phyloP scores from a whole-genome alignment of 345 rosid species.

The Nephelium lappaceum region DNA sequence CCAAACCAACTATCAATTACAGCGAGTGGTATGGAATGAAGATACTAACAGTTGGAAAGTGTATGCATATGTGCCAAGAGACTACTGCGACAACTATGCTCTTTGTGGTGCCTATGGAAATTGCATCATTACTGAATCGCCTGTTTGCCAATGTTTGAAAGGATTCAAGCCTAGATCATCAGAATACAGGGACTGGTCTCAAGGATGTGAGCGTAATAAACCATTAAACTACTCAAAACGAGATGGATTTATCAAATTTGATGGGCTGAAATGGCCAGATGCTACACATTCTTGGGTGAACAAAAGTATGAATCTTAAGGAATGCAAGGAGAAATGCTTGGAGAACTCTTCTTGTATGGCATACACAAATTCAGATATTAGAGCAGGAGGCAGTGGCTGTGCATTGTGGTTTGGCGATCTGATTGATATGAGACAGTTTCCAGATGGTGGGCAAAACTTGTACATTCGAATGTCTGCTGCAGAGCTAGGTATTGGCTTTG shows the following conservation, averaged over 20 bases:
- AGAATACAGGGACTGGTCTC: constrained; percentile 23
- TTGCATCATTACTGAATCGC: too few relatives aligned
- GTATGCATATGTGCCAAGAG: too few relatives aligned
- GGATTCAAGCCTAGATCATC: too few relatives aligned
- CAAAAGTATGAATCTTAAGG: constrained; percentile 18
- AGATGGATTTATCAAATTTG: constrained; percentile 37
- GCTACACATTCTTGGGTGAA: constrained; percentile 19
- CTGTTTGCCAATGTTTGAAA: too few relatives aligned
- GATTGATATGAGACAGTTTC: constrained; percentile 36
- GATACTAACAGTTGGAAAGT: too few relatives aligned
- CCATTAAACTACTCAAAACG: constrained; percentile 28
- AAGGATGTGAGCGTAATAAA: constrained; percentile 36
- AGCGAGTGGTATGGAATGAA: constrained; percentile 45
- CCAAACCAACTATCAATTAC: constrained; percentile 20
- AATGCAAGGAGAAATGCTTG: constrained; percentile 34
- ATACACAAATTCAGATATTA: constrained; percentile 31
- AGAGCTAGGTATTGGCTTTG: constrained; percentile 33
- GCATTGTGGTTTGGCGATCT: constrained; percentile 36
- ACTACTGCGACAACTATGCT: too few relatives aligned
- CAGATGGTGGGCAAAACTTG: constrained; percentile 40
- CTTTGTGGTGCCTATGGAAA: too few relatives aligned
- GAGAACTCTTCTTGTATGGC: constrained; percentile 47
- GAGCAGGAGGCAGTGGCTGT: constrained; percentile 37
- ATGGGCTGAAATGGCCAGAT: constrained; percentile 40
- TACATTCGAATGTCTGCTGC: constrained; percentile 47